Evolutionary conservation across 768 basidiomycete species (phyloP).

Genomic region (Galerina sulciceps): DNA sequence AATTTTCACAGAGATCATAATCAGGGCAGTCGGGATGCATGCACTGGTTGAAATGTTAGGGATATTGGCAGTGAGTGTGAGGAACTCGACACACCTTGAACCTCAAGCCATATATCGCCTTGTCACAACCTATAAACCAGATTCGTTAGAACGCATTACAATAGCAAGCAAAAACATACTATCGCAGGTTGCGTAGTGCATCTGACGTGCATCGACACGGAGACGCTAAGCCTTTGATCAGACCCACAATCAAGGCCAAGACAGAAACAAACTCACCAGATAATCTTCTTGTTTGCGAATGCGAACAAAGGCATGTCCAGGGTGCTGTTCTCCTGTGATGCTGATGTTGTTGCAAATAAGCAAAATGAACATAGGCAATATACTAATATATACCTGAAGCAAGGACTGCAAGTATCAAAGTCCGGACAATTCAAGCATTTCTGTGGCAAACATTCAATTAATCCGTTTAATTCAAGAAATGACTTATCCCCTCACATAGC

Average conservation of each 20-base stretch:
- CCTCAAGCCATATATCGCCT: slow-evolving; percentile 61
- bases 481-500: slow-evolving; percentile 60
- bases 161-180: slow-evolving; percentile 28
- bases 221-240: slow-evolving; percentile 25
- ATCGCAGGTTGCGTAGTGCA: slow-evolving; percentile 68
- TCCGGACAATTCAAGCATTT: slow-evolving; percentile 87
- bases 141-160: neutral
- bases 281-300: slow-evolving; percentile 57
- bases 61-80: neutral
- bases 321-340: slow-evolving; percentile 77
- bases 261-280: slow-evolving; percentile 47
- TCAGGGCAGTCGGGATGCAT: slow-evolving; percentile 79
- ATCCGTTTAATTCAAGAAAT: neutral
- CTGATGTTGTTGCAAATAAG: slow-evolving; percentile 28
- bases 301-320: slow-evolving; percentile 73
- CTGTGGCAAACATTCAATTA: slow-evolving; percentile 35
- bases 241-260: neutral
- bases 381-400: slow-evolving; percentile 55
- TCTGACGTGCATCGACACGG: slow-evolving; percentile 11
- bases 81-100: slow-evolving; percentile 64
- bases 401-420: slow-evolving; percentile 75
- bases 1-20: slow-evolving; percentile 79
- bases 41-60: slow-evolving; percentile 50
- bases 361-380: neutral
- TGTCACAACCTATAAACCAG: slow-evolving; percentile 44